A percentile compares a stretch with the other conserved stretches of the same genome.
These are phyloP conservation scores for Metschnikowia aberdeeniae DNA, from an alignment of 805 yeast species.

Conservation along the genomic window DNA sequence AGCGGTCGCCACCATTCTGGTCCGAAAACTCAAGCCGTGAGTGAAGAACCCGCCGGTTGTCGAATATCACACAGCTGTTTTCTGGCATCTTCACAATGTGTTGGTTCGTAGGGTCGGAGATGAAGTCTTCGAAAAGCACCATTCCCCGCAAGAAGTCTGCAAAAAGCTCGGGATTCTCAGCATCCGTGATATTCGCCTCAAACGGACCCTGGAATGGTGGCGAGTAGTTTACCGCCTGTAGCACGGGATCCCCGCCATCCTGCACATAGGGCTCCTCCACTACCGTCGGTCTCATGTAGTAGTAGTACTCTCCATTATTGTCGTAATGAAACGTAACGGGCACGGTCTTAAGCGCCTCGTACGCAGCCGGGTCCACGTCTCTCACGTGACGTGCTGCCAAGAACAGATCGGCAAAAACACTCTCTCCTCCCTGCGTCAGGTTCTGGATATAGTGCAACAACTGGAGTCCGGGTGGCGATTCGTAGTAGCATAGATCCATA, in stretches of 20 bases:
- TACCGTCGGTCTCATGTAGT: slow-evolving; percentile 57
- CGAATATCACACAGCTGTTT: slow-evolving; percentile 61
- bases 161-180: slow-evolving; percentile 32
- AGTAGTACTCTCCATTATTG: slow-evolving; percentile 58
- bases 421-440: slow-evolving; percentile 62
- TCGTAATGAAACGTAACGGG: slow-evolving; percentile 70
- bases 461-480: slow-evolving; percentile 79
- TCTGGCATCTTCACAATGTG: slow-evolving; percentile 51
- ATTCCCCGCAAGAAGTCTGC: slow-evolving; percentile 58
- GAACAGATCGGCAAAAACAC: slow-evolving; percentile 65
- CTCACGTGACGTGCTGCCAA: slow-evolving; percentile 57
- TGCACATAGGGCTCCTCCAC: slow-evolving; percentile 38
- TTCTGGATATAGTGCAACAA: slow-evolving; percentile 57
- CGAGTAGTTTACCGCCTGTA: slow-evolving; percentile 64
- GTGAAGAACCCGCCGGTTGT: slow-evolving; percentile 68
- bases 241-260: slow-evolving; percentile 31
- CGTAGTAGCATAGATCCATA: slow-evolving; percentile 73
- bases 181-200: slow-evolving; percentile 49
- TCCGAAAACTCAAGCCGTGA: slow-evolving; percentile 47
- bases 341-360: slow-evolving; percentile 53
- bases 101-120: slow-evolving; percentile 52
- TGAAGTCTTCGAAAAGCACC: slow-evolving; percentile 53
- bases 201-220: slow-evolving; percentile 85
- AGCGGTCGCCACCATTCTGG: slow-evolving; percentile 50
- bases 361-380: slow-evolving; percentile 57